Conservation (phyloP, 169 alveolate genomes). For the Cryptosporidium canis region DNA sequence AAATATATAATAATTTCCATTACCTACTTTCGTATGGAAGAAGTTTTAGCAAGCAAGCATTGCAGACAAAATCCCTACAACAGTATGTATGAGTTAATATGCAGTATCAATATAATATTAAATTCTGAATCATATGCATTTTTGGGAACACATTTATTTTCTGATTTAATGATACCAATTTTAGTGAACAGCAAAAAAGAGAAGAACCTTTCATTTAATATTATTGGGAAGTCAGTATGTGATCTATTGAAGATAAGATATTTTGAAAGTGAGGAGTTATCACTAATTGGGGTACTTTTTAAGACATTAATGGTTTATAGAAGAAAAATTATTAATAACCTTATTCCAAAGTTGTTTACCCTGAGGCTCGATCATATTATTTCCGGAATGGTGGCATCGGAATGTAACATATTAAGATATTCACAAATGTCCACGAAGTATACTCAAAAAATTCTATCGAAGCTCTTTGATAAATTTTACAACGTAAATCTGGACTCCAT, state of each 20-base stretch:
- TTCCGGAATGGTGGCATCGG: conserved; percentile 9
- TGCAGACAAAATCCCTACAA: background rate
- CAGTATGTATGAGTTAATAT: background rate
- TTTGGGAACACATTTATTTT: conserved; percentile 25
- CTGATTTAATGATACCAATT: conserved; percentile 10
- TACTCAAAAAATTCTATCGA: background rate
- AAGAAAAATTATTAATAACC: background rate
- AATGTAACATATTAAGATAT: background rate
- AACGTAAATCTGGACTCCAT: background rate
- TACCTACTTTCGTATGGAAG: conserved; percentile 25
- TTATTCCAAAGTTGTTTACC: background rate
- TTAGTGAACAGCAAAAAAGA: background rate
- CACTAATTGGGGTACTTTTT: conserved; percentile 14
- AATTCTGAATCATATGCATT: conserved; percentile 2
- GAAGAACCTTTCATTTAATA: background rate
- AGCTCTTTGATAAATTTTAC: conserved; percentile 1
- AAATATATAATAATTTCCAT: background rate
- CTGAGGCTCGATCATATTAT: background rate
- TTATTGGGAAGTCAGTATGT: background rate
- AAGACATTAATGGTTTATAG: background rate
- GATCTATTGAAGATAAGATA: background rate
- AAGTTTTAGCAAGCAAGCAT: conserved; percentile 9
- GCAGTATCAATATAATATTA: background rate
- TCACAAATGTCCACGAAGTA: conserved; percentile 10
- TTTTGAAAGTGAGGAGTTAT: background rate